Percentiles rank a stretch among this genome's conserved stretches.
phyloP scores from a whole-genome alignment of 2,329 filamentous ascomycete genomes.

The Venturia pyrina region DNA sequence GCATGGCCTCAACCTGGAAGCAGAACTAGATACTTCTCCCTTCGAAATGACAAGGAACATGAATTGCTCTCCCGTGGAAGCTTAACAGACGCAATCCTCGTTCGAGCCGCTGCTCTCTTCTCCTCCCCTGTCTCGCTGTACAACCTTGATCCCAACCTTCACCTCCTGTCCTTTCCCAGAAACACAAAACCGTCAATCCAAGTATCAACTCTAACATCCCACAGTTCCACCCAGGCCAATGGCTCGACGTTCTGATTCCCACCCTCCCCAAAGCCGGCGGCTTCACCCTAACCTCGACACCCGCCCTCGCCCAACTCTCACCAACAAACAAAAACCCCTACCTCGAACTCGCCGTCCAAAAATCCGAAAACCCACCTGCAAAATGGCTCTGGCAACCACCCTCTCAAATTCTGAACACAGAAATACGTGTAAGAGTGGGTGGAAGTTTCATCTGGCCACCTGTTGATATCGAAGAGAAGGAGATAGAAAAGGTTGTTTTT shows the following conservation, averaged over 20 bases:
- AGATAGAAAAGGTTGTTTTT: slow-evolving; percentile 55
- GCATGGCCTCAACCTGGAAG: no score
- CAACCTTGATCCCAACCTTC: no score
- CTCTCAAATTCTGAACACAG: slow-evolving; percentile 46
- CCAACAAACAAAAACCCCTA: slow-evolving; percentile 32
- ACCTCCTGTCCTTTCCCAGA: no score
- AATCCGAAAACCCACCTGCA: slow-evolving; percentile 63
- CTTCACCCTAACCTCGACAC: slow-evolving; percentile 78
- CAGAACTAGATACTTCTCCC: no score
- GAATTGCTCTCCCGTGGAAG: no score
- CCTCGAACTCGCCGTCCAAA: slow-evolving; percentile 70
- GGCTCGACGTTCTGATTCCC: slow-evolving; percentile 75
- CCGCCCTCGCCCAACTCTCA: slow-evolving; percentile 38
- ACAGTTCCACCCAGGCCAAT: slow-evolving; percentile 74
- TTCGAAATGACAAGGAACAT: no score
- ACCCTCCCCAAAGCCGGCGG: slow-evolving; percentile 61
- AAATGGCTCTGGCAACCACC: slow-evolving; percentile 61
- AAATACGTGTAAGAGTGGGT: slow-evolving; percentile 61
- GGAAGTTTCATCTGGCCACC: slow-evolving; percentile 77
- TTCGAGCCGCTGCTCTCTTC: no score
- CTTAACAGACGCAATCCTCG: no score
- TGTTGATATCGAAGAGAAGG: background rate
- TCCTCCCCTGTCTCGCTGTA: no score
- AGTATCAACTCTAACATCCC: background rate
- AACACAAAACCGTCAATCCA: background rate